Conservation (phyloP, 129 eudicot genomes). For the Chrysanthemum makinoi region DNA sequence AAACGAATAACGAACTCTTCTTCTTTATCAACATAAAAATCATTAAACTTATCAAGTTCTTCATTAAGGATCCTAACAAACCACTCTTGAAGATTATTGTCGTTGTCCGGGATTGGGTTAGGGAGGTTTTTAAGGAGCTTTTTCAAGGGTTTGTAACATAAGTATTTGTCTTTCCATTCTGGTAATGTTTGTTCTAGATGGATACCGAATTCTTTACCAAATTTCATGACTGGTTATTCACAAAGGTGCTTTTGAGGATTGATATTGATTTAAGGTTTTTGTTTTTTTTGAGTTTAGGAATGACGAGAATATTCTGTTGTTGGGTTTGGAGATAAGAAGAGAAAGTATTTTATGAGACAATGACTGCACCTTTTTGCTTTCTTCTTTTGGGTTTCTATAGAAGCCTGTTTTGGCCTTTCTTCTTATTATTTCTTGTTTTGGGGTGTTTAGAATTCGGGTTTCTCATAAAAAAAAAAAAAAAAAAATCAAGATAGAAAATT, state of each 20-base stretch:
- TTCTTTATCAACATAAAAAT: conserved; percentile 92
- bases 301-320: background rate
- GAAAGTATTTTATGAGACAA: background rate
- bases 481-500: no score
- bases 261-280: no score
- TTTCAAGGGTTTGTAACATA: conserved; percentile 84
- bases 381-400: background rate
- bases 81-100: conserved; percentile 58
- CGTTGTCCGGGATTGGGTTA: conserved; percentile 44
- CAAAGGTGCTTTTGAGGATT: background rate
- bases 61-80: conserved; percentile 67
- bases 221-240: conserved; percentile 52
- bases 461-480: no score
- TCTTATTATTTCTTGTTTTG: no score
- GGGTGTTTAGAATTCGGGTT: no score
- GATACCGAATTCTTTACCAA: conserved; percentile 76
- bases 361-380: background rate
- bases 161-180: conserved; percentile 90
- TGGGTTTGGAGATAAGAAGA: conserved; percentile 16
- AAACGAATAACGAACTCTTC: conserved; percentile 80
- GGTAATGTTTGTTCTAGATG: conserved; percentile 93
- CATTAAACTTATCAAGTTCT: conserved; percentile 83
- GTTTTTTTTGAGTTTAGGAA: background rate
- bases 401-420: no score
- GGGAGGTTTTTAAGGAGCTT: conserved; percentile 65